Evolutionary conservation across 352 stramenopile species (phyloP).

Genomic region (Phytophthora syringae): DNA sequence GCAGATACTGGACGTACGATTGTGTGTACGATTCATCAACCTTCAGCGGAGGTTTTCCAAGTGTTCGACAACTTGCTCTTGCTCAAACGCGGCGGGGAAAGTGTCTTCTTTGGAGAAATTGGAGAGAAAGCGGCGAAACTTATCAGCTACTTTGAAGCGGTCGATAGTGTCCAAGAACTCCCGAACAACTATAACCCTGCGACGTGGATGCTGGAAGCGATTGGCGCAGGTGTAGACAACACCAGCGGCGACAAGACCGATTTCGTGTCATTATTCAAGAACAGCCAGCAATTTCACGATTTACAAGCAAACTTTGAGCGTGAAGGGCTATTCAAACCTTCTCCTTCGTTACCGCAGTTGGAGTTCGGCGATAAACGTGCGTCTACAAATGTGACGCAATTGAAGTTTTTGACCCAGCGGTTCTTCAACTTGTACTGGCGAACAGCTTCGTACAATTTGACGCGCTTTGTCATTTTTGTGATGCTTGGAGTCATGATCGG

Average conservation of each 20-base stretch:
- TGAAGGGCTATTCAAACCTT: conserved; percentile 30
- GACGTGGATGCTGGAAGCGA: conserved; percentile 35
- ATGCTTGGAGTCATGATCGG: conserved; percentile 76
- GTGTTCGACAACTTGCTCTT: conserved; percentile 82
- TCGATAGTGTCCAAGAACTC: conserved; percentile 51
- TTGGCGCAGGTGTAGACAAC: conserved; percentile 49
- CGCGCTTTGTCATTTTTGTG: conserved; percentile 63
- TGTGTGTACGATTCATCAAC: conserved; percentile 84
- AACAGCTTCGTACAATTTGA: conserved; percentile 40
- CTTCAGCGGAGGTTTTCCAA: conserved; percentile 75
- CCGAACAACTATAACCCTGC: conserved; percentile 77
- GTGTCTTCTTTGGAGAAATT: conserved; percentile 62
- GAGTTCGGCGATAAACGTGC: conserved; percentile 48
- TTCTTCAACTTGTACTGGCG: conserved; percentile 81
- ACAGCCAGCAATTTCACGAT: conserved; percentile 27
- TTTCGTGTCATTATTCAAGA: conserved; percentile 41
- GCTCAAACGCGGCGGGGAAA: conserved; percentile 53
- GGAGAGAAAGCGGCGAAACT: conserved; percentile 40
- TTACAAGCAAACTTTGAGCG: conserved; percentile 36
- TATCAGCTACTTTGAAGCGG: conserved; percentile 24
- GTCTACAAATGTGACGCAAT: conserved; percentile 23
- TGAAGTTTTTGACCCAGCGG: conserved; percentile 52
- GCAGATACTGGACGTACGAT: conserved; percentile 70
- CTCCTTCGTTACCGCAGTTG: conserved; percentile 31
- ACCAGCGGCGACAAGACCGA: conserved; percentile 27